Conservation (phyloP, 192 early-diverging fungal species). For the Gigaspora rosea region DNA sequence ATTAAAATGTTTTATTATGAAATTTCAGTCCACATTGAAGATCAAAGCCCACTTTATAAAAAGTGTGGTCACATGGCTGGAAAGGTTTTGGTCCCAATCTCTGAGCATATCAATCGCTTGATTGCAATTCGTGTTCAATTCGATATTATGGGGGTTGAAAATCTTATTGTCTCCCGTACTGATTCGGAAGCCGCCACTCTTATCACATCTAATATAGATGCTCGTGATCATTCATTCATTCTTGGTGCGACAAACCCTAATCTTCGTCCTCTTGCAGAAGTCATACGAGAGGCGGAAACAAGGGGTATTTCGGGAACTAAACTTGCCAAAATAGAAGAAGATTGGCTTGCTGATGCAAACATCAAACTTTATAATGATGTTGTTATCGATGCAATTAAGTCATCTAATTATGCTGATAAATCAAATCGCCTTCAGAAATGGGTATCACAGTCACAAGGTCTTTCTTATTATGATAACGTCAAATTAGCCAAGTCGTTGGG, state of each 20-base stretch:
- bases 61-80: conserved; percentile 99
- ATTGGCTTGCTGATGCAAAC: conserved; percentile 18
- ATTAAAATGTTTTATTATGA: too few relatives aligned
- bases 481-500: conserved; percentile 73
- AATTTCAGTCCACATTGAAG: conserved; percentile 23
- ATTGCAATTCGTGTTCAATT: conserved; percentile 90
- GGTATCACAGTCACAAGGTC: conserved; percentile 46
- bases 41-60: conserved; percentile 81
- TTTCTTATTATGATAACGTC: conserved; percentile 87
- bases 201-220: conserved; percentile 94
- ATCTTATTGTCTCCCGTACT: conserved; percentile 89
- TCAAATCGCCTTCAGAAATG: conserved; percentile 45
- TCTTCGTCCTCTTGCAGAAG: conserved; percentile 67
- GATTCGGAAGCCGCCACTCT: conserved; percentile 97
- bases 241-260: conserved; percentile 87
- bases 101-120: conserved; percentile 86
- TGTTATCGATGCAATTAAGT: conserved; percentile 73
- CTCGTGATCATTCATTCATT: conserved; percentile 94
- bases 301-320: not conserved
- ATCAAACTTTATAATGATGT: conserved; percentile 46
- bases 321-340: conserved; percentile 12
- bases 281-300: conserved; percentile 28
- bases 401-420: conserved; percentile 57
- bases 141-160: conserved; percentile 98
- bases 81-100: conserved; percentile 97